Evolutionary conservation across 345 rosid species (phyloP).

Genomic region (Iberis pinnata): DNA sequence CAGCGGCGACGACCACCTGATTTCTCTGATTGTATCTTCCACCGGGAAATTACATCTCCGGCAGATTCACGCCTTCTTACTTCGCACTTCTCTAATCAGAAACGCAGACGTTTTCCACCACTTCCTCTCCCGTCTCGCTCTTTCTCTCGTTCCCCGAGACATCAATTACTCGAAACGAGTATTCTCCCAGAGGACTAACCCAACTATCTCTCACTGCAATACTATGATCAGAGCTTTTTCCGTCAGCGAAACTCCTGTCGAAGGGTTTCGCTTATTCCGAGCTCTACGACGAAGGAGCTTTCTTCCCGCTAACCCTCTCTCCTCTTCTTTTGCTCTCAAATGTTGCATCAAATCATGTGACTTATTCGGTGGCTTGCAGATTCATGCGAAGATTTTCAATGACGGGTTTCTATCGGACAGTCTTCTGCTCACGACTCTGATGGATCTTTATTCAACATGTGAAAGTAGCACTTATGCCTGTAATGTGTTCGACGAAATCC

Average conservation of each 20-base stretch:
- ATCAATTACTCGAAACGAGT: conserved; percentile 40
- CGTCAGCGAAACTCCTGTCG: conserved; percentile 35
- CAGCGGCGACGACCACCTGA: conserved; percentile 22
- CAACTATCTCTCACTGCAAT: conserved; percentile 50
- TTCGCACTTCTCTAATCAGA: conserved; percentile 40
- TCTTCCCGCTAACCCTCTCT: conserved; percentile 39
- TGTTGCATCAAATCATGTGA: conserved; percentile 40
- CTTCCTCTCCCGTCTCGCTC: conserved; percentile 48
- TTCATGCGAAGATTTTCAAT: conserved; percentile 52
- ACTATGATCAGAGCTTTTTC: conserved; percentile 67
- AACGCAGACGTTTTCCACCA: conserved; percentile 43
- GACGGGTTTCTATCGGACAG: conserved; percentile 63
- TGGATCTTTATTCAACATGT: conserved; percentile 49
- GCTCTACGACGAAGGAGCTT: conserved; percentile 36
- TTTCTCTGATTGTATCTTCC: conserved; percentile 51
- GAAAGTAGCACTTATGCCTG: conserved; percentile 34
- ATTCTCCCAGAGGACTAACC: conserved; percentile 43
- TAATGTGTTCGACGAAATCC: conserved; percentile 70
- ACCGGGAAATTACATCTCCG: conserved; percentile 43
- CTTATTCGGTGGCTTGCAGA: conserved; percentile 46
- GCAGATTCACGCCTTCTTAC: conserved; percentile 61
- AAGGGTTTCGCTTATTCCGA: conserved; percentile 45
- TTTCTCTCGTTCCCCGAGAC: conserved; percentile 33
- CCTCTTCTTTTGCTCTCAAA: conserved; percentile 55
- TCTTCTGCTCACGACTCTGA: conserved; percentile 54